Evolutionary conservation across 163 green algal species (phyloP).

Genomic region (Trebouxia gelatinosa): DNA sequence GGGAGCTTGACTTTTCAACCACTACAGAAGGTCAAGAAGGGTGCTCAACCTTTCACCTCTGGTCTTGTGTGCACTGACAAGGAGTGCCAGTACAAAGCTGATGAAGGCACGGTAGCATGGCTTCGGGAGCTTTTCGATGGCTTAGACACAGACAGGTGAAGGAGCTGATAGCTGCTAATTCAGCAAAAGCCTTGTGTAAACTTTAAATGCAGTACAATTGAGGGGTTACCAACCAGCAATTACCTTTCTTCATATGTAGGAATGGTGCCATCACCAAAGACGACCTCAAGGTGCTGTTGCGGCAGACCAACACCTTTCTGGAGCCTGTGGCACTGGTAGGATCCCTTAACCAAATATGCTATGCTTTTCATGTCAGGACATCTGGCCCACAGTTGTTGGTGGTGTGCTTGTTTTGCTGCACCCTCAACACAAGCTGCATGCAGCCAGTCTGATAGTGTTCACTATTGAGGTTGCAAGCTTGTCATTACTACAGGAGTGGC

Average conservation of each 20-base stretch:
- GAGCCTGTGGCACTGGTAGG: slow-evolving; percentile 28
- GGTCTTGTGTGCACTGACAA: slow-evolving; percentile 6
- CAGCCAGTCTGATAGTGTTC: neutral
- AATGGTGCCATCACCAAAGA: slow-evolving; percentile 39
- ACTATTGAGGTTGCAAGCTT: neutral
- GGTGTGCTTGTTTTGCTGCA: neutral
- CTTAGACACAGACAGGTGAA: slow-evolving; percentile 38
- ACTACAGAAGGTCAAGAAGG: neutral
- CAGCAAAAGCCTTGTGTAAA: neutral
- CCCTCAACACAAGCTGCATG: neutral
- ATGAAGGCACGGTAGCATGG: neutral
- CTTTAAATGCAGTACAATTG: too few relatives aligned
- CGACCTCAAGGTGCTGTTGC: slow-evolving; percentile 34
- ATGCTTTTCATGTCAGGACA: neutral
- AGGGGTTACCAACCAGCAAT: neutral
- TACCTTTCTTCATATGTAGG: slow-evolving; percentile 22
- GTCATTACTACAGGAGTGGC: slow-evolving; percentile 19
- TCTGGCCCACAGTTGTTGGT: neutral
- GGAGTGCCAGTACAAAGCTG: slow-evolving; percentile 6
- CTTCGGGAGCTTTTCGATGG: slow-evolving; percentile 33
- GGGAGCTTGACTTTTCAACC: slow-evolving; percentile 11
- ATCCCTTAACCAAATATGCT: neutral
- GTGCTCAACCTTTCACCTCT: neutral
- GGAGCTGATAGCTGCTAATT: neutral
- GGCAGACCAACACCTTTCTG: slow-evolving; percentile 5